phyloP scores from a whole-genome alignment of 1,284 basidiomycete species.

The Cryptococcus neoformans region DNA sequence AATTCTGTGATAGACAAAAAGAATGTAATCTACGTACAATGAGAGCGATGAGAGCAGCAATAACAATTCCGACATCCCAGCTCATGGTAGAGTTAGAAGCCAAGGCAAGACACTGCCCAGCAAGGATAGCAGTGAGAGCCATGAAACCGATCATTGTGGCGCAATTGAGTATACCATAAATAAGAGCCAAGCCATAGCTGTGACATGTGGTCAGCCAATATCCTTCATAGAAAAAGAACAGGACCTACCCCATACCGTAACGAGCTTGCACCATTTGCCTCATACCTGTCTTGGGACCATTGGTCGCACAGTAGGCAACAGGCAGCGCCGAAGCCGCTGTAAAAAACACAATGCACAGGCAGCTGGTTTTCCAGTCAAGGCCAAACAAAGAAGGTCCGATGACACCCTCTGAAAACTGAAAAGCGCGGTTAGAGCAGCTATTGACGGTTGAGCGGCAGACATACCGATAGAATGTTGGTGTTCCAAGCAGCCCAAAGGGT shows the following conservation, averaged over 20 bases:
- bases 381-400: constrained; percentile 39
- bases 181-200: constrained; percentile 65
- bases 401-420: constrained; percentile 44
- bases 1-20: not conserved
- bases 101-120: constrained; percentile 71
- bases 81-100: constrained; percentile 58
- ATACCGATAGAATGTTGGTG: constrained; percentile 44
- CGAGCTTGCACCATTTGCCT: constrained; percentile 82
- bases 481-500: constrained; percentile 46
- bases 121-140: constrained; percentile 72
- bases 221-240: not conserved
- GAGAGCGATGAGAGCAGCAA: constrained; percentile 73
- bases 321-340: constrained; percentile 30
- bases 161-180: constrained; percentile 65
- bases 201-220: not conserved
- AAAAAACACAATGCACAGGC: constrained; percentile 35
- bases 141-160: constrained; percentile 65
- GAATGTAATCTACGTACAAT: constrained; percentile 54
- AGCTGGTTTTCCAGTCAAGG: constrained; percentile 32
- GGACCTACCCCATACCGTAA: constrained; percentile 63
- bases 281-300: constrained; percentile 81
- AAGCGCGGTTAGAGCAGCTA: not conserved
- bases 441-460: constrained; percentile 4
- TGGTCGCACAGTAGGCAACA: constrained; percentile 57
- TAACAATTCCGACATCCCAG: constrained; percentile 74